Evolutionary conservation across 495 filamentous ascomycete genomes (phyloP).

Genomic region (Chaetomium fimeti): DNA sequence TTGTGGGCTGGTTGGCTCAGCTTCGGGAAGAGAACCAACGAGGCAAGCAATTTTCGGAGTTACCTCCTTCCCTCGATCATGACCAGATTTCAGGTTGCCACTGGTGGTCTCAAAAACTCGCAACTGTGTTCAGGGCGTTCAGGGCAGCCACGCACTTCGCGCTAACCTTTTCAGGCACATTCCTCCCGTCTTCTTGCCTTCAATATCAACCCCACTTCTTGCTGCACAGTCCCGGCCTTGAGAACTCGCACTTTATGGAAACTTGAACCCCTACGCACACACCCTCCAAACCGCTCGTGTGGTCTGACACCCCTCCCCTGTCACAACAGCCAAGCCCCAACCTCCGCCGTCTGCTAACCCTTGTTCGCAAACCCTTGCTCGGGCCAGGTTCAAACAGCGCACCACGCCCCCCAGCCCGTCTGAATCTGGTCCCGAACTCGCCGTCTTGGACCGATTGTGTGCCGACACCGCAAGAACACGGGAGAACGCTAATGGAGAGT

Average conservation of each 20-base stretch:
- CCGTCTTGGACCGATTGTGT: background rate
- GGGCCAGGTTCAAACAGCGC: constrained; percentile 7
- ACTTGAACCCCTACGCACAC: background rate
- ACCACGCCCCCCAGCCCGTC: background rate
- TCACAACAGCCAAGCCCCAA: constrained; percentile 2
- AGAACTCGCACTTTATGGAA: background rate
- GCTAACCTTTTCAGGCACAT: background rate
- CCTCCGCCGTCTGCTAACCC: constrained; percentile 2
- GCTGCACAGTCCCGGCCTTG: background rate
- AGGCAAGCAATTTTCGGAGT: too few species aligned
- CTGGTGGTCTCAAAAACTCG: background rate
- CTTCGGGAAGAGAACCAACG: too few species aligned
- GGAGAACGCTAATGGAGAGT: too few species aligned
- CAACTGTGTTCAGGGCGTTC: too few species aligned
- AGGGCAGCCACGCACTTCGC: background rate
- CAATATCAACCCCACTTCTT: constrained; percentile 3
- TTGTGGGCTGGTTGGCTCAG: too few species aligned
- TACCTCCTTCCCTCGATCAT: too few species aligned
- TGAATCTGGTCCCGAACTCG: background rate
- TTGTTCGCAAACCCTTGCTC: constrained; percentile 2
- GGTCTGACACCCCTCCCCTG: background rate
- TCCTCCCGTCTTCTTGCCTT: background rate
- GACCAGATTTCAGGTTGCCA: too few species aligned
- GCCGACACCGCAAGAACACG: too few species aligned
- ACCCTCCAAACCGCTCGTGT: background rate